These are phyloP conservation scores for Skeletonema marinoi DNA, from an alignment of 108 stramenopile genomes.

Conservation along the genomic window DNA sequence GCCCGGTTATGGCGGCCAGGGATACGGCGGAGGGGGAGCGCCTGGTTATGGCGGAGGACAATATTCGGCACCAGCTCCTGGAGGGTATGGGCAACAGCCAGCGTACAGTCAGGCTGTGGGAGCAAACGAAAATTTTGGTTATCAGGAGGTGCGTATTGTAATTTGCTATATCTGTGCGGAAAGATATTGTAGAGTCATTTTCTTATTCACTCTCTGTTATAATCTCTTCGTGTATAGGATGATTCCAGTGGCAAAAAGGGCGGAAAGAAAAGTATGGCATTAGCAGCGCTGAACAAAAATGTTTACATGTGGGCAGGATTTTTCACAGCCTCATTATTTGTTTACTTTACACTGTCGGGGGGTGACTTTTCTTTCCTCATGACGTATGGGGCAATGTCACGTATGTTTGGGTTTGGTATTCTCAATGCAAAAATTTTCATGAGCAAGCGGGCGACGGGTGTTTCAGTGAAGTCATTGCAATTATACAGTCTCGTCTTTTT, in stretches of 20 bases:
- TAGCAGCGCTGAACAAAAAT: slow-evolving; percentile 84
- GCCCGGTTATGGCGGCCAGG: slow-evolving; percentile 39
- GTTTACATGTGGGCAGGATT: slow-evolving; percentile 94
- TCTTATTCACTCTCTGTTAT: background rate
- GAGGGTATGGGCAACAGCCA: slow-evolving; percentile 33
- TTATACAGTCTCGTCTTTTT: slow-evolving; percentile 92
- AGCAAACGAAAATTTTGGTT: slow-evolving; percentile 26
- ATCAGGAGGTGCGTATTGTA: slow-evolving; percentile 20
- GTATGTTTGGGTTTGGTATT: slow-evolving; percentile 96
- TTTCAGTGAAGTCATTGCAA: slow-evolving; percentile 95
- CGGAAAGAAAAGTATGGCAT: slow-evolving; percentile 83
- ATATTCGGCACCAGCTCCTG: slow-evolving; percentile 32
- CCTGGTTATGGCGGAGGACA: slow-evolving; percentile 38
- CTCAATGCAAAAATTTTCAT: slow-evolving; percentile 90
- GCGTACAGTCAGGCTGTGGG: slow-evolving; percentile 26
- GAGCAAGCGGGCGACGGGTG: slow-evolving; percentile 84
- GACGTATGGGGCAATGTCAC: slow-evolving; percentile 96
- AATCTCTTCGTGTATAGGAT: slow-evolving; percentile 19
- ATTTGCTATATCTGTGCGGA: no score
- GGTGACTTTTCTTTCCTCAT: slow-evolving; percentile 99
- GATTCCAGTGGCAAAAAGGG: slow-evolving; percentile 57
- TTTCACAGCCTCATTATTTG: slow-evolving; percentile 88
- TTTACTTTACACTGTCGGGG: slow-evolving; percentile 89
- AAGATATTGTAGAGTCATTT: background rate
- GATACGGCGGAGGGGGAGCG: slow-evolving; percentile 31